Evolutionary conservation across 495 filamentous ascomycete species (phyloP).

Genomic region (Hyaloscypha variabilis): DNA sequence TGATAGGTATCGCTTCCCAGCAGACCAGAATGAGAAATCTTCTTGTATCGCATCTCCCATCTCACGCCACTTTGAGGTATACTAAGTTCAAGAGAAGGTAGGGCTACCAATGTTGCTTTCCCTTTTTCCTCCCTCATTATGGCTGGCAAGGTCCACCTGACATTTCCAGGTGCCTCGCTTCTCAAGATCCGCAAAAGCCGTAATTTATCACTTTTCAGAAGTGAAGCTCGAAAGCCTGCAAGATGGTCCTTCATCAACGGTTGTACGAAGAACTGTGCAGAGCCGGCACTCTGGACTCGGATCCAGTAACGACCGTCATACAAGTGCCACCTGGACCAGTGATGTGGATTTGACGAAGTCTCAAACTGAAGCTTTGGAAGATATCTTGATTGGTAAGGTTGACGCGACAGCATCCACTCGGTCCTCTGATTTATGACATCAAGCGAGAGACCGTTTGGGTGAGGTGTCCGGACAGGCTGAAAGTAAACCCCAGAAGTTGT

Average conservation of each 20-base stretch:
- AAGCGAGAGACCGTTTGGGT: background rate
- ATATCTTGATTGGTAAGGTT: conserved; percentile 45
- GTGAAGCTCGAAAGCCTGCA: background rate
- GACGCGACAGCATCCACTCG: conserved; percentile 53
- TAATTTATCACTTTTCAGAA: background rate
- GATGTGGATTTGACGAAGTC: conserved; percentile 4
- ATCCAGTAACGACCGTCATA: conserved; percentile 91
- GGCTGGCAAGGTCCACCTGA: conserved; percentile 54
- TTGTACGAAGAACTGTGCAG: conserved; percentile 44
- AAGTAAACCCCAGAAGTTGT: conserved; percentile 24
- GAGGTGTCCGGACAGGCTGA: background rate
- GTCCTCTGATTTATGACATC: conserved; percentile 1
- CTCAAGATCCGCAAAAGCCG: conserved; percentile 38
- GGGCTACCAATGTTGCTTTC: conserved; percentile 42
- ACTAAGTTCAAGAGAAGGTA: conserved; percentile 48
- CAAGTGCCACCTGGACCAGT: conserved; percentile 51
- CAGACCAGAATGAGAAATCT: no score
- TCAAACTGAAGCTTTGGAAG: conserved; percentile 21
- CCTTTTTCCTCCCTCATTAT: conserved; percentile 8
- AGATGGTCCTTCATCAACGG: conserved; percentile 41
- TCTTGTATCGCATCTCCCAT: conserved; percentile 51
- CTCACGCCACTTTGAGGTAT: conserved; percentile 34
- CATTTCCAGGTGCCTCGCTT: conserved; percentile 49
- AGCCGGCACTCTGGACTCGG: conserved; percentile 48
- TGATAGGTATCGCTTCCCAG: no score